These are phyloP conservation scores for Macrolepiota albuminosa DNA, from an alignment of 768 basidiomycete genomes.

Conservation along the genomic window DNA sequence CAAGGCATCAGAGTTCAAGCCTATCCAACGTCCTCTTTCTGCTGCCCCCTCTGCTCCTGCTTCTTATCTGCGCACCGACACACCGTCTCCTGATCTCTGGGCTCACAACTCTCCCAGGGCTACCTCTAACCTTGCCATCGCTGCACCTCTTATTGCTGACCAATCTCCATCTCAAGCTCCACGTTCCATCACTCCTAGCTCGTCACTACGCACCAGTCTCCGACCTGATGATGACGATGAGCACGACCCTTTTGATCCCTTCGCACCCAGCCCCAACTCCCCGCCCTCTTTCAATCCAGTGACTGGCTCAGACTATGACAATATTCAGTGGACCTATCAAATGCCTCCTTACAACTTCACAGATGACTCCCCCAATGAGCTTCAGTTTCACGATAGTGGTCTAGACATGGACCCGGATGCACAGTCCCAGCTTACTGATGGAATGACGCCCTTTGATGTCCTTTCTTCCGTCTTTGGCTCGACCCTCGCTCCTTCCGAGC, in stretches of 20 bases:
- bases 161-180: conserved; percentile 35
- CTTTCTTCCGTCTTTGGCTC: conserved; percentile 92
- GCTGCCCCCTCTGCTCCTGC: conserved; percentile 63
- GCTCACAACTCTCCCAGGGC: conserved; percentile 67
- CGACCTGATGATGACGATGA: conserved; percentile 59
- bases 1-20: conserved; percentile 87
- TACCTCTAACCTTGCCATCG: conserved; percentile 85
- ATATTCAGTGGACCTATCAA: conserved; percentile 17
- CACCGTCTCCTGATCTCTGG: conserved; percentile 90
- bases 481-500: conserved; percentile 81
- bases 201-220: conserved; percentile 59
- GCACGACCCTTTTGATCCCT: conserved; percentile 83
- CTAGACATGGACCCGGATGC: conserved; percentile 45
- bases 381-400: conserved; percentile 14
- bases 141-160: conserved; percentile 82
- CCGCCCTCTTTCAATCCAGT: conserved; percentile 60
- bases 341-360: conserved; percentile 21
- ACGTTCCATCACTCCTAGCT: conserved; percentile 65
- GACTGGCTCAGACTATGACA: conserved; percentile 59
- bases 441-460: conserved; percentile 98
- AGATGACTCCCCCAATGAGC: conserved; percentile 21
- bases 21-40: conserved; percentile 75
- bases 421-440: conserved; percentile 60
- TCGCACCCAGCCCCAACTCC: conserved; percentile 40
- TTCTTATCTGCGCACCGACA: conserved; percentile 60